Percentiles rank a stretch among this genome's conserved stretches.
Evolutionary conservation across 805 yeast species (phyloP).

Genomic region (Sugiyamaella lignohabitans): DNA sequence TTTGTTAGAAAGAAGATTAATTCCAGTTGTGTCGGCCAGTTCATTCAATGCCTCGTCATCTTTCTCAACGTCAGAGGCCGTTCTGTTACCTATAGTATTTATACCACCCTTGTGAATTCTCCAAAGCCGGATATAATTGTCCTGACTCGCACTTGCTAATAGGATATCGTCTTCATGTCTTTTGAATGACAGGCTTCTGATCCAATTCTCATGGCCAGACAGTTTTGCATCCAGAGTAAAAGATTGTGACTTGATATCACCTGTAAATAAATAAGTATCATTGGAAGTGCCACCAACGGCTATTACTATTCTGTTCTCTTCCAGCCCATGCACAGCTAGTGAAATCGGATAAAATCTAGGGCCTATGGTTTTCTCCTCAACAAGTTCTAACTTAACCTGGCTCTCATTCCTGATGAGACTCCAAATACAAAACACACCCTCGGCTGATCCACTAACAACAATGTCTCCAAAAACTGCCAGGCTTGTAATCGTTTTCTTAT

Average conservation of each 20-base stretch:
- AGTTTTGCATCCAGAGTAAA: conserved; percentile 46
- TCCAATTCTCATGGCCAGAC: conserved; percentile 96
- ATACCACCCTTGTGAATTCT: conserved; percentile 38
- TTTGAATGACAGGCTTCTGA: conserved; percentile 62
- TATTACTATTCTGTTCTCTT: conserved; percentile 16
- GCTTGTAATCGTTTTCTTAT: conserved; percentile 48
- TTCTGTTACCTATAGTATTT: conserved; percentile 37
- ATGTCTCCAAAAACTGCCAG: conserved; percentile 40
- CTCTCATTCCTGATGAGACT: conserved; percentile 5
- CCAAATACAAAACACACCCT: conserved; percentile 56
- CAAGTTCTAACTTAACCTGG: too few species aligned
- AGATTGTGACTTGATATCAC: conserved; percentile 11
- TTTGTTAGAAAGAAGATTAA: conserved; percentile 40
- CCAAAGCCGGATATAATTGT: conserved; percentile 89
- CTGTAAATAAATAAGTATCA: conserved; percentile 47
- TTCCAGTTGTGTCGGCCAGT: conserved; percentile 11
- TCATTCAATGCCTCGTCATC: conserved; percentile 35
- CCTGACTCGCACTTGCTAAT: conserved; percentile 89
- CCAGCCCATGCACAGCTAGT: conserved; percentile 17
- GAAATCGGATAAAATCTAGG: conserved; percentile 28
- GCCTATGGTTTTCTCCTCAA: conserved; percentile 6
- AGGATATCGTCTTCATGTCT: conserved; percentile 40
- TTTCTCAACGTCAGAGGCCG: conserved; percentile 41
- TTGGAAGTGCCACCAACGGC: conserved; percentile 35
- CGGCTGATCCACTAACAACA: conserved; percentile 57